Conservation (phyloP, 2,329 filamentous ascomycete species). For the Trichoderma lentiforme region DNA sequence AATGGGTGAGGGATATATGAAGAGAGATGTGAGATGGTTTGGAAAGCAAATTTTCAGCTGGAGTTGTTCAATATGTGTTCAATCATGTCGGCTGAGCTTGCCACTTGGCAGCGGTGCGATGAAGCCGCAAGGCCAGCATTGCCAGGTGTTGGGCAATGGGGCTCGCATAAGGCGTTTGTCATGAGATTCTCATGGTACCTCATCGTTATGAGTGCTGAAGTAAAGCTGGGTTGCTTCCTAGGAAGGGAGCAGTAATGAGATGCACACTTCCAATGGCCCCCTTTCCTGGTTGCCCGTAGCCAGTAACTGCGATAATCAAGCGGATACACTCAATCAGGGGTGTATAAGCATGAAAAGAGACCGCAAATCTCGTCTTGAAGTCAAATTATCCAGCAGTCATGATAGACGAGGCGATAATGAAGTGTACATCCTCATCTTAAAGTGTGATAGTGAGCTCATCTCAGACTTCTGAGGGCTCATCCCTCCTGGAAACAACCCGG, state of each 20-base stretch:
- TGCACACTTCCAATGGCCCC: neutral
- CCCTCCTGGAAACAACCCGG: neutral
- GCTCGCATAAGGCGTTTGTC: neutral
- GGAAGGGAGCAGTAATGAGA: too few relatives aligned
- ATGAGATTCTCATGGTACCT: neutral
- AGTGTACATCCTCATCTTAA: neutral
- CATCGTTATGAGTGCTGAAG: neutral
- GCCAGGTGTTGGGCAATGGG: neutral
- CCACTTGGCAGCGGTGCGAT: slow-evolving; percentile 2
- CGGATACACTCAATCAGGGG: neutral
- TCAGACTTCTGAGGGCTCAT: slow-evolving; percentile 1
- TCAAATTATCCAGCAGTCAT: neutral
- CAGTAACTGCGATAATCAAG: neutral
- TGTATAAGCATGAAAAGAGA: neutral
- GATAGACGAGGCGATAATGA: neutral
- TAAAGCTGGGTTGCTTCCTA: neutral
- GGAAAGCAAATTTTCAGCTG: neutral
- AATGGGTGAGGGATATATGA: neutral
- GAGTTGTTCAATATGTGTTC: neutral
- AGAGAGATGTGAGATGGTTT: neutral
- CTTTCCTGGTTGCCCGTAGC: neutral
- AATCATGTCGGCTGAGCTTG: neutral
- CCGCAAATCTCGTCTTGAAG: neutral
- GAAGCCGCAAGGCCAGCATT: neutral
- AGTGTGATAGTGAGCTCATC: neutral